These are phyloP conservation scores for Alternaria conjuncta DNA, from an alignment of 2,329 filamentous ascomycete genomes.

Conservation along the genomic window DNA sequence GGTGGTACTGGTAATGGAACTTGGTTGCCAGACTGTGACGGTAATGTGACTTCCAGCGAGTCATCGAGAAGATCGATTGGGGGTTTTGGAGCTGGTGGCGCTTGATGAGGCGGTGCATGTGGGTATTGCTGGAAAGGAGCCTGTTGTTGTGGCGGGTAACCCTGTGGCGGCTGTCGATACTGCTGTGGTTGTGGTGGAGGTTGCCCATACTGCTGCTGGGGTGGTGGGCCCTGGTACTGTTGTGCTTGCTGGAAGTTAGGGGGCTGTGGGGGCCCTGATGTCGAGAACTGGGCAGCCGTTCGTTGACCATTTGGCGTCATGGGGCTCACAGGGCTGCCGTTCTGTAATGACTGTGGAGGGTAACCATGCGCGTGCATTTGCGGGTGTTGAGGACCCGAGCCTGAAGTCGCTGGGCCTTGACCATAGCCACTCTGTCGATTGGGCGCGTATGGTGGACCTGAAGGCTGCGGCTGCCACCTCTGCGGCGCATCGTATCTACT, in stretches of 20 bases:
- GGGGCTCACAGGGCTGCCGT: conserved; percentile 48
- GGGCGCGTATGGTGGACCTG: conserved; percentile 21
- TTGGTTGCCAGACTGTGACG: conserved; percentile 56
- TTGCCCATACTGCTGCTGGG: conserved; percentile 21
- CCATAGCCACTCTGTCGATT: conserved; percentile 32
- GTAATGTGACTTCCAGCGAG: conserved; percentile 65
- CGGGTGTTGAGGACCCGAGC: conserved; percentile 35
- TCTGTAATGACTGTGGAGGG: conserved; percentile 27
- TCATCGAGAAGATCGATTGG: conserved; percentile 66
- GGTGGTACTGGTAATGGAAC: conserved; percentile 72
- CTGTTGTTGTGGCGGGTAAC: conserved; percentile 20
- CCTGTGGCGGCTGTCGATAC: conserved; percentile 16
- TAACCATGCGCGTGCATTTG: conserved; percentile 36
- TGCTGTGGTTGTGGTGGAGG: conserved; percentile 16
- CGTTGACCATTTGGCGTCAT: conserved; percentile 40
- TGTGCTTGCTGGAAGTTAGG: conserved; percentile 20
- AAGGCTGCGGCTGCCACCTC: conserved; percentile 24
- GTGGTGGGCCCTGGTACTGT: conserved; percentile 22
- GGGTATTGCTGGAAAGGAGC: conserved; percentile 21
- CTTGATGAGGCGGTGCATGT: conserved; percentile 41
- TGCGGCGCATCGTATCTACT: conserved; percentile 26
- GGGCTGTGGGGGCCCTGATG: conserved; percentile 24
- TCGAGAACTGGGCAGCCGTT: conserved; percentile 27
- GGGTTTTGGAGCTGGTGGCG: conserved; percentile 23
- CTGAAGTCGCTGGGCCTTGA: conserved; percentile 33